These are phyloP conservation scores for Halophytophthora polymorphica DNA, from an alignment of 352 stramenopile species.

Conservation along the genomic window DNA sequence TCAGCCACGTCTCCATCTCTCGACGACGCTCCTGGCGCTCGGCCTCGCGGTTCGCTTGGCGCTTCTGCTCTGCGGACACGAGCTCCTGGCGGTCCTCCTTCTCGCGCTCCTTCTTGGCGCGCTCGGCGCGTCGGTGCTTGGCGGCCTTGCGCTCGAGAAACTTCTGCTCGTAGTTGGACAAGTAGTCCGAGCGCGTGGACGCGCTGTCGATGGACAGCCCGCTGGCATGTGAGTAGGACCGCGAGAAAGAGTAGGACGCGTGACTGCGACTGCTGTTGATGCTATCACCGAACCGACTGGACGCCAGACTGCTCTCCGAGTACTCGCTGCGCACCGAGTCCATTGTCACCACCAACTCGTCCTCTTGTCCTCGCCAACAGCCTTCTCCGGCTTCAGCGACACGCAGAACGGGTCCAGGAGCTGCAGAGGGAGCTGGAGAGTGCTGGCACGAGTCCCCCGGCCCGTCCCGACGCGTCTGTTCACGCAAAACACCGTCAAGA, in stretches of 20 bases:
- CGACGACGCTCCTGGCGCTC: conserved; percentile 37
- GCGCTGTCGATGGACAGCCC: conserved; percentile 22
- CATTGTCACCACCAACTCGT: conserved; percentile 1
- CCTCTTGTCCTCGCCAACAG: no score
- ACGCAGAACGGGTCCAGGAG: no score
- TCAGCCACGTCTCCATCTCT: conserved; percentile 63
- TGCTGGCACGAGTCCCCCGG: no score
- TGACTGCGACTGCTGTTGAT: conserved; percentile 22
- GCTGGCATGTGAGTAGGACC: conserved; percentile 30
- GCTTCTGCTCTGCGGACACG: conserved; percentile 43
- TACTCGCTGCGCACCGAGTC: conserved; percentile 43
- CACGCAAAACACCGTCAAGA: no score
- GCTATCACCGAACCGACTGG: conserved; percentile 23
- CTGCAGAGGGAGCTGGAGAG: no score
- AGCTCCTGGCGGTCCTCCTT: conserved; percentile 38
- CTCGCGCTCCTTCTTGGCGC: conserved; percentile 43
- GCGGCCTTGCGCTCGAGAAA: conserved; percentile 50
- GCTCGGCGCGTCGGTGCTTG: conserved; percentile 50
- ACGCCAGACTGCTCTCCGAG: conserved; percentile 21
- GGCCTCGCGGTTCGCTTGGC: conserved; percentile 43
- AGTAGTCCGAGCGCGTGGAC: conserved; percentile 45
- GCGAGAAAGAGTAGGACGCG: conserved; percentile 41
- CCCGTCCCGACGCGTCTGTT: no score
- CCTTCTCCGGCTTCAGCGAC: no score
- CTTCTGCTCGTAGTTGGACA: conserved; percentile 56